A percentile compares a stretch with the other conserved stretches of the same genome.
Evolutionary conservation across 805 yeast species (phyloP).

Genomic region (Candida ovalis): DNA sequence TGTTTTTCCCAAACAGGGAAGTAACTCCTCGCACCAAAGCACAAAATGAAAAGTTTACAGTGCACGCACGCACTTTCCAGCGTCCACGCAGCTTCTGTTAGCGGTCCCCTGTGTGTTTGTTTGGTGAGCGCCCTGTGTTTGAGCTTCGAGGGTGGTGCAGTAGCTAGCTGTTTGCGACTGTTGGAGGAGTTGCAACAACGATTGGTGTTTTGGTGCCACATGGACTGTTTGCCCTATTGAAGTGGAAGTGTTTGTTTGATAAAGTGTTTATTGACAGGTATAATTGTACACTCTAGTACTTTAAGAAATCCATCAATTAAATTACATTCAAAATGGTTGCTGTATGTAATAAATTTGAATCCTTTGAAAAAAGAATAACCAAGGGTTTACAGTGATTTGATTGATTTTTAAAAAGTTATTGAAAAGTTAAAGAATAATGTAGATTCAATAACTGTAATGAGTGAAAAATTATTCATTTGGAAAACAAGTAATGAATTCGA

Average conservation of each 20-base stretch:
- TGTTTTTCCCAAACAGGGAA: constrained; percentile 4
- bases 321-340: constrained; percentile 28
- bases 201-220: not conserved
- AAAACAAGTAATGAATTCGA: too few relatives aligned
- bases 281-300: not conserved
- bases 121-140: too few relatives aligned
- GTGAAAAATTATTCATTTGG: not conserved
- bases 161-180: too few relatives aligned
- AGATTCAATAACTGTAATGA: not conserved
- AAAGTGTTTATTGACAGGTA: not conserved
- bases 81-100: too few relatives aligned
- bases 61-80: too few relatives aligned
- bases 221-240: not conserved
- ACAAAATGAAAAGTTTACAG: not conserved
- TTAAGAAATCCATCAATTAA: constrained; percentile 1
- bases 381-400: not conserved
- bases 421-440: not conserved
- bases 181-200: too few relatives aligned
- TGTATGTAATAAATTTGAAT: constrained; percentile 23
- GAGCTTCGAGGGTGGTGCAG: too few relatives aligned
- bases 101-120: too few relatives aligned
- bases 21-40: too few relatives aligned
- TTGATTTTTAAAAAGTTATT: too few relatives aligned
- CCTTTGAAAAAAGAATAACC: not conserved
- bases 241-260: not conserved